Base-by-base conservation (phyloP, 1,139 yeast species). In the Lodderomyces metapsilosis region DNA sequence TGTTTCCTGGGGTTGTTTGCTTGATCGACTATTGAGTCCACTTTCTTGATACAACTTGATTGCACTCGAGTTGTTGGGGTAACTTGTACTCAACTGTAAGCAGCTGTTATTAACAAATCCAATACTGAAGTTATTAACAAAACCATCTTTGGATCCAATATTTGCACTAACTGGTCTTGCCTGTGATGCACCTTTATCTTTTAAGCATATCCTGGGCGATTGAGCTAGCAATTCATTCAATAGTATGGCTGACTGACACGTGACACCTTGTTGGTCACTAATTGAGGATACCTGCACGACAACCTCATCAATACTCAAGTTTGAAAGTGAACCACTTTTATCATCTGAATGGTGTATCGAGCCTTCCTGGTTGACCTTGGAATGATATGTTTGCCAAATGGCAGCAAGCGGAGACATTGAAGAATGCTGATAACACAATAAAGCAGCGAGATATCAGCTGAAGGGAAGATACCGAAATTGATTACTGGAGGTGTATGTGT, bases 341-440 rank as follows among this genome's bases (percentile, higher is more conserved):
- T 28, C 15, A 3, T n/a, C 17, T 11, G 18, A 15, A 28, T 28
- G 32, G 32, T 15, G 3, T 3, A 28, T 10, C 7, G 18, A 11
- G n/a, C n/a, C 15, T 4, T 28, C n/a, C 10, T 28, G n/a, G 13
- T 28, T 11, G 10, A 15, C 32, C n/a, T 28, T 16, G 32, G 32
- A 13, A 15, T 16, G 32, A 16, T 28, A 28, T 10, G 32, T 15
- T 28, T 28, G 32, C 32, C n/a, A 28, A 15, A 28, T 28, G 10
- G 32, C 32, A 28, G 32, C 18, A 15, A 28, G 12, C 15, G 32
- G 32, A 28, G 32, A 28, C 32, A 28, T 28, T 15, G 12, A 5
- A n/a, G 16, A 15, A 12, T n/a, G 16, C 16, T 23, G n/a, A 11
- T 23, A 9, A 25, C 4, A 25, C 30, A 5, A 15, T 6, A 11